Evolutionary conservation across 2,329 filamentous ascomycete species (phyloP), one percentile per base, ranked within the genome.

Genomic region (Venturia carpophila): DNA sequence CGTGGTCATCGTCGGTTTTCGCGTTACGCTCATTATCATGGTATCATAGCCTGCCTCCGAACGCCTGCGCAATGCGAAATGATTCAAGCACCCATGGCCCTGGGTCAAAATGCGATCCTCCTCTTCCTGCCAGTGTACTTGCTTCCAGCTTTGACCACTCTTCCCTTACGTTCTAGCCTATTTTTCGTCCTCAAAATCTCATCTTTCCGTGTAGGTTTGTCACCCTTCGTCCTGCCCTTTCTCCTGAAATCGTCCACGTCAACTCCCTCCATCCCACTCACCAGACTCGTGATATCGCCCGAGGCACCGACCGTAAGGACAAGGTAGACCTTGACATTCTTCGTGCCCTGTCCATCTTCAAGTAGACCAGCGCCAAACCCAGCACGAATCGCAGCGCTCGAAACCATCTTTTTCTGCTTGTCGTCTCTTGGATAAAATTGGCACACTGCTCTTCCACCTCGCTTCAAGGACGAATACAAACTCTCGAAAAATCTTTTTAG

Each of bases 361-460:
- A 99, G 80, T 42, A 99, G 83, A 78, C 94, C 94, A 0, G 94
- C 94, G 60, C 94, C 93, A 72, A 99, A 99, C 0, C 94, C 94
- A 1, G 94, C 94, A 73, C 90, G 92, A 67, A 97, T 89, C 0
- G 94, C 94, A 0, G 94, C 94, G 66, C 85, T 83, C 63, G 88
- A 91, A 70, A 99, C 96, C 92, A 99, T 96, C 72, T 84, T 86
- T 72, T 92, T 85, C 79, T 99, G 94, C 68, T 85, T 82, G 70
- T 95, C 89, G 75, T 99, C 97, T 79, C 96, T 96, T 2, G 94
- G 94, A 75, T 99, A 99, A 76, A 99, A 99, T 73, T 99, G 94
- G 74, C 92, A 96, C 17, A 97, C 93, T 0, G 94, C 94, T 45
- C 91, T 84, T 0, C 91, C 94, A 6, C 94, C 94, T 24, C 94